These are phyloP conservation scores for Nigrospora sphaerica DNA, from an alignment of 2,329 filamentous ascomycete species.

Conservation along the genomic window DNA sequence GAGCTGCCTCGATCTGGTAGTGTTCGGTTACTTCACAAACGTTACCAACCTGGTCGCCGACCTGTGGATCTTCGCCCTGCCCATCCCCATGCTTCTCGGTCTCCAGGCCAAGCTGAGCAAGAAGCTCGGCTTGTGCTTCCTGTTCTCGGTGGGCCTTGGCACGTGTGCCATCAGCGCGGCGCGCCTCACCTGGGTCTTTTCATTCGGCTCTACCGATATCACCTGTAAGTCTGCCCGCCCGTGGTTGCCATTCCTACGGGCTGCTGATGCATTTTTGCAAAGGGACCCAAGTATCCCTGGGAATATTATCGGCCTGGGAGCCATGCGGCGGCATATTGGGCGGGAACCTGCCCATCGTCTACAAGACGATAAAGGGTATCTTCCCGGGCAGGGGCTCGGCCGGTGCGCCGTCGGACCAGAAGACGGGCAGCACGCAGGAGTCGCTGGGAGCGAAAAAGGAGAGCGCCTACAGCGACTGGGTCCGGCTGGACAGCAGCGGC, in stretches of 20 bases:
- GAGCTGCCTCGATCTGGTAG: conserved; percentile 13
- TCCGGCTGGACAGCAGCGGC: no score
- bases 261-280: neutral
- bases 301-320: conserved; percentile 18
- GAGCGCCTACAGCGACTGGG: no score
- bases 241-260: neutral
- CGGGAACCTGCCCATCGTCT: conserved; percentile 17
- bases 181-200: conserved; percentile 14
- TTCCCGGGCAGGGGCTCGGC: neutral
- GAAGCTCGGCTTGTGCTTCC: conserved; percentile 12
- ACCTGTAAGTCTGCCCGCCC: conserved; percentile 12
- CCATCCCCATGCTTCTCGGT: conserved; percentile 15
- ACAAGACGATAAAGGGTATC: conserved; percentile 1
- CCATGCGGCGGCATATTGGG: conserved; percentile 17
- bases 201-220: conserved; percentile 11
- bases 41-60: conserved; percentile 17
- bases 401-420: no score
- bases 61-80: conserved; percentile 19
- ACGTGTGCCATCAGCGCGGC: conserved; percentile 17
- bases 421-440: no score
- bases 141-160: conserved; percentile 17
- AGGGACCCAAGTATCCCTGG: conserved; percentile 17
- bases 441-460: no score
- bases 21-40: conserved; percentile 18
- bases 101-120: conserved; percentile 11